A percentile compares a stretch with the other conserved stretches of the same genome.
phyloP scores from a whole-genome alignment of 129 eudicot species.

The Dittrichia graveolens region DNA sequence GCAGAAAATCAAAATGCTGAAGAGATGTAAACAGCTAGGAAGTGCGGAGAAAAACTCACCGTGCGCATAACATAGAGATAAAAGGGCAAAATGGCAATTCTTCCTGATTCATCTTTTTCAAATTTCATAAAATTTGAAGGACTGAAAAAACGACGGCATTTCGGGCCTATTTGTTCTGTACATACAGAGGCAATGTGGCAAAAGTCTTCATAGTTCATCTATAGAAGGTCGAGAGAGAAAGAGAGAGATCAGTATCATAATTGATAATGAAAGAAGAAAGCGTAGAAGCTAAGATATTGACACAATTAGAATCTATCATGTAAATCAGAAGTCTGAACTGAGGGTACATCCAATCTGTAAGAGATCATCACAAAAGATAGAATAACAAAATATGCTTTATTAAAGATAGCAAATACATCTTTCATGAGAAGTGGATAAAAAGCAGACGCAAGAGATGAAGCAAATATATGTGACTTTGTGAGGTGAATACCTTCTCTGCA shows the following conservation, averaged over 20 bases:
- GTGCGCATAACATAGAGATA: constrained; percentile 99
- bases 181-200: constrained; percentile 99
- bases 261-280: constrained; percentile 2
- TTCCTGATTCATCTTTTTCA: constrained; percentile 96
- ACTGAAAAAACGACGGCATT: constrained; percentile 97
- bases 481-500: constrained; percentile 81
- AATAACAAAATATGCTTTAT: background rate
- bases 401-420: background rate
- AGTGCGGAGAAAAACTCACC: constrained; percentile 47
- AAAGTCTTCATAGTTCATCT: constrained; percentile 99
- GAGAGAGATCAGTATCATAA: constrained; percentile 27
- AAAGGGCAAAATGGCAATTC: constrained; percentile 94
- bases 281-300: constrained; percentile 15
- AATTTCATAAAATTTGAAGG: constrained; percentile 99
- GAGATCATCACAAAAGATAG: constrained; percentile 8
- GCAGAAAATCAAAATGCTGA: background rate
- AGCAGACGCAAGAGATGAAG: background rate
- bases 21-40: background rate
- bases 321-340: background rate
- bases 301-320: background rate
- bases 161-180: constrained; percentile 96
- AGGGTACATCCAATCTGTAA: background rate
- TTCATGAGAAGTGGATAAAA: background rate
- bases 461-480: background rate
- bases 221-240: constrained; percentile 21